These are phyloP conservation scores for Scutellaria baicalensis DNA, from an alignment of 257 asterid genomes.

Conservation along the genomic window DNA sequence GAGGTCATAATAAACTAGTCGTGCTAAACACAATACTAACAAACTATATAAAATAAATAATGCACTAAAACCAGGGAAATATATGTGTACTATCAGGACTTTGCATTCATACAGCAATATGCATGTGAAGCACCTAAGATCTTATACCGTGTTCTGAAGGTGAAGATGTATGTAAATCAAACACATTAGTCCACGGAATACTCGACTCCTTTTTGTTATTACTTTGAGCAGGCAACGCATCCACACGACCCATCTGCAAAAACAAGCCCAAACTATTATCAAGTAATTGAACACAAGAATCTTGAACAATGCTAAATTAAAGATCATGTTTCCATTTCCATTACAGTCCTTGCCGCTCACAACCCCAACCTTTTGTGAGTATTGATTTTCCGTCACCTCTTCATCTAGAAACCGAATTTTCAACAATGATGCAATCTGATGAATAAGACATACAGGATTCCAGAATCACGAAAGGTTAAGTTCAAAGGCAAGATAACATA, in stretches of 20 bases:
- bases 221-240: constrained; percentile 58
- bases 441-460: background rate
- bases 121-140: background rate
- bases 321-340: background rate
- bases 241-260: constrained; percentile 82
- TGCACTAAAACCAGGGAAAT: background rate
- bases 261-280: background rate
- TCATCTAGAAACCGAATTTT: constrained; percentile 88
- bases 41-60: background rate
- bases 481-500: background rate
- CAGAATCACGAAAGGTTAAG: background rate
- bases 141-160: constrained; percentile 39
- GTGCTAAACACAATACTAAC: background rate
- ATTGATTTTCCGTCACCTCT: constrained; percentile 55
- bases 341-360: background rate
- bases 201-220: constrained; percentile 56
- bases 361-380: constrained; percentile 60
- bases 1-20: background rate
- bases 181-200: constrained; percentile 80
- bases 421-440: constrained; percentile 83
- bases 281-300: background rate
- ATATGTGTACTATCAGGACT: background rate
- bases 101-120: background rate
- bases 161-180: constrained; percentile 37
- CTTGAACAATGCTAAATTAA: background rate